Percentiles rank a stretch among this genome's conserved stretches.
phyloP scores from a whole-genome alignment of 352 stramenopile species.

The Blastocystis hominis region DNA sequence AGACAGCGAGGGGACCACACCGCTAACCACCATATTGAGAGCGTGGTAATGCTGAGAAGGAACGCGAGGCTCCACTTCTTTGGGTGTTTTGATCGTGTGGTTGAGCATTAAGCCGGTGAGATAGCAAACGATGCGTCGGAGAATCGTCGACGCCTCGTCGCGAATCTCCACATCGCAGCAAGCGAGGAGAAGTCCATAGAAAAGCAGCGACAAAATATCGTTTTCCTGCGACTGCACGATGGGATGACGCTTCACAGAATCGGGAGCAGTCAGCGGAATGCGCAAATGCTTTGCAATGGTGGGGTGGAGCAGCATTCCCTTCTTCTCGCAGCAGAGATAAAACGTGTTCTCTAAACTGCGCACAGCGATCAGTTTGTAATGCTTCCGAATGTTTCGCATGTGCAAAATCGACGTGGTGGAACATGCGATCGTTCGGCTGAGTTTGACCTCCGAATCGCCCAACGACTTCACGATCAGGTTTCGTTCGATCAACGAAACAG shows the following conservation, averaged over 20 bases:
- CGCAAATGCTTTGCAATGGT: background rate
- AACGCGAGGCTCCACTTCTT: background rate
- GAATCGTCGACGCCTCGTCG: background rate
- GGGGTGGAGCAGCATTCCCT: background rate
- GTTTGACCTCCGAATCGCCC: background rate
- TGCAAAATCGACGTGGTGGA: background rate
- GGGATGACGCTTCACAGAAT: background rate
- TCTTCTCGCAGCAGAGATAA: background rate
- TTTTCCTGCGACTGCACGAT: background rate
- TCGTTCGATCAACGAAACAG: background rate
- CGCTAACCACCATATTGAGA: background rate
- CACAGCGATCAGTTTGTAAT: slow-evolving; percentile 21
- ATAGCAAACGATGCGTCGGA: background rate
- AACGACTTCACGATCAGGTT: slow-evolving; percentile 41
- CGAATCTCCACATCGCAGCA: slow-evolving; percentile 29
- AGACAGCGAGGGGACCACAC: background rate
- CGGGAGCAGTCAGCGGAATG: background rate
- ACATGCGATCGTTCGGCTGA: background rate
- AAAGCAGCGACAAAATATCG: background rate
- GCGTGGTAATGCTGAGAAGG: background rate
- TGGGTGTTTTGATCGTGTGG: background rate
- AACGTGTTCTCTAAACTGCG: background rate
- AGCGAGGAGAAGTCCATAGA: slow-evolving; percentile 25
- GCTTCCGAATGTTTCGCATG: background rate
- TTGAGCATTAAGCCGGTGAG: background rate